Evolutionary conservation across 306 rosid species (phyloP), one percentile per base, ranked within the genome.

Genomic region (Prinsepia uniflora): DNA sequence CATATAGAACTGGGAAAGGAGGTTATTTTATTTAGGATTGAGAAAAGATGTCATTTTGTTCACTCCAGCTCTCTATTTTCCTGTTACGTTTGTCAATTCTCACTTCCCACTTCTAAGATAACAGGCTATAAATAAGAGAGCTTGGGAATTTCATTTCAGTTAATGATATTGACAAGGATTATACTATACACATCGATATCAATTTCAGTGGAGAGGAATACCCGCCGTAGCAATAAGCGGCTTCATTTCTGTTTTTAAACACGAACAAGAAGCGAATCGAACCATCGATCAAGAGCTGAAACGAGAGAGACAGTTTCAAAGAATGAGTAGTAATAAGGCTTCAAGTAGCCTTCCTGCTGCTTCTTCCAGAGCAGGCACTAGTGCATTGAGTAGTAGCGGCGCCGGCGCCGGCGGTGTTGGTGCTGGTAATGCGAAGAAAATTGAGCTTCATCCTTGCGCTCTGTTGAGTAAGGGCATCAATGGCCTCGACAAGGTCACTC

Each of bases 391-490:
- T 18, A 8, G 11, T 40, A 57, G 10, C 15, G 17, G 54, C 52
- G 43, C 13, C 3, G n/a, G n/a, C n/a, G 41, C 49, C 15, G 49
- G 67, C 43, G 70, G 48, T 20, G 68, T 10, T 22, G 43, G 56
- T 30, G 19, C 72, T 13, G 17, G 64, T 7, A 46, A 52, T 8
- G 19, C 70, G n/a, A 18, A 44, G 3, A 19, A 60, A 6, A 30
- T 36, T 42, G 47, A 57, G 43, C 60, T 71, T 34, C 72, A 72
- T 42, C 52, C 73, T 34, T 74, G 74, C 67, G 74, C 71, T 5
- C 85, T 82, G 12, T 46, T 85, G 36, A n/a, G 46, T 77, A 93
- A 84, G 54, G 97, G 91, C 79, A 1, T 76, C 84, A 88, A 88
- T 81, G 97, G 94, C 69, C 82, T 83, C 56, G 80, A 83, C 44